Conservation (phyloP, 2,329 filamentous ascomycete genomes). For the Pyricularia pennisetigena region DNA sequence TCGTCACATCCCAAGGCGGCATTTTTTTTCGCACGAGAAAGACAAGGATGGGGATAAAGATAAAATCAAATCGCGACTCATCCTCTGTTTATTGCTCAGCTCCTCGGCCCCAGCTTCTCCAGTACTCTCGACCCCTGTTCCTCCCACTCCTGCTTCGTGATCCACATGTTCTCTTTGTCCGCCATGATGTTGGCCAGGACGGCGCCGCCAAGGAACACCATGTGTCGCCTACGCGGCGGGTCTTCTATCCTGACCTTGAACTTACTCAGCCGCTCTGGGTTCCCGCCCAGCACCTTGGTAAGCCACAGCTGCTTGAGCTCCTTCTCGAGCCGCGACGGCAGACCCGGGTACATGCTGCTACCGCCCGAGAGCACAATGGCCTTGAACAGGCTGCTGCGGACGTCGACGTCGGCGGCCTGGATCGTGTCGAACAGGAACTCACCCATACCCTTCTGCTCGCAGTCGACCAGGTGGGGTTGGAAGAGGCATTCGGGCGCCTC, state of each 20-base stretch:
- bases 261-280: slow-evolving; percentile 91
- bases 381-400: slow-evolving; percentile 89
- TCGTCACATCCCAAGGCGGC: neutral
- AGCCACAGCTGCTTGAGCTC: slow-evolving; percentile 98
- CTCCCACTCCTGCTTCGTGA: slow-evolving; percentile 92
- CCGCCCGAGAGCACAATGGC: slow-evolving; percentile 94
- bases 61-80: slow-evolving; percentile 8
- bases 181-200: slow-evolving; percentile 98
- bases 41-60: slow-evolving; percentile 2
- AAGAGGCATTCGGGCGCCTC: slow-evolving; percentile 97
- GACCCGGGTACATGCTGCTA: slow-evolving; percentile 96
- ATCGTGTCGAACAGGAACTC: slow-evolving; percentile 99
- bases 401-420: slow-evolving; percentile 89
- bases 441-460: slow-evolving; percentile 91
- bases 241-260: slow-evolving; percentile 99
- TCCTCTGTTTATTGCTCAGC: slow-evolving; percentile 28
- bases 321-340: slow-evolving; percentile 92
- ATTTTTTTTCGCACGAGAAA: neutral
- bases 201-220: slow-evolving; percentile 96
- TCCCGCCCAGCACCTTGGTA: slow-evolving; percentile 78
- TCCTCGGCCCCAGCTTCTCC: slow-evolving; percentile 82
- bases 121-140: slow-evolving; percentile 78
- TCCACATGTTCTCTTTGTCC: slow-evolving; percentile 99
- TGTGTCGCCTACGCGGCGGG: slow-evolving; percentile 87
- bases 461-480: slow-evolving; percentile 91